Conservation (phyloP, 208 protist species). For the Leishmania major region DNA sequence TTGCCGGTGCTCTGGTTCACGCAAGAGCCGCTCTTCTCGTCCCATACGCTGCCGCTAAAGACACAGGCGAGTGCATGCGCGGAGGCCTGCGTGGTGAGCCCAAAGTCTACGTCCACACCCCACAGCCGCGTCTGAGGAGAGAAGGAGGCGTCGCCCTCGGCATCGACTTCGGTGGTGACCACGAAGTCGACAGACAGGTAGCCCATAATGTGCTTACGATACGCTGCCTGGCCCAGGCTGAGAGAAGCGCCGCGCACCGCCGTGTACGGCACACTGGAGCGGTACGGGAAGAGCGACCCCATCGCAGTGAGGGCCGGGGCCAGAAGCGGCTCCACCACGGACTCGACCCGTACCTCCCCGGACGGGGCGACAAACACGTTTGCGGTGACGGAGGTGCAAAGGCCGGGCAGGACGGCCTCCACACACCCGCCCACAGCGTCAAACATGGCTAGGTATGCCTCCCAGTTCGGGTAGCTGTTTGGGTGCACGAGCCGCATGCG, state of each 20-base stretch:
- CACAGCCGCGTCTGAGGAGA: conserved; percentile 50
- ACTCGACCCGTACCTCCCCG: conserved; percentile 74
- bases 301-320: conserved; percentile 87
- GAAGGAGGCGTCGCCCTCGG: not conserved
- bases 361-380: conserved; percentile 89
- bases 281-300: conserved; percentile 69
- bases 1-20: conserved; percentile 21
- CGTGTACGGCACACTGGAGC: conserved; percentile 52
- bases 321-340: conserved; percentile 88
- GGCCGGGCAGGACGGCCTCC: conserved; percentile 79
- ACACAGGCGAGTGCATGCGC: conserved; percentile 65
- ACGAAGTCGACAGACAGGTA: conserved; percentile 92
- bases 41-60: conserved; percentile 42
- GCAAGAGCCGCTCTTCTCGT: conserved; percentile 30
- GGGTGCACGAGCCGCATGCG: conserved; percentile 79
- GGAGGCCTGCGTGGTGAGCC: conserved; percentile 77
- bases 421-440: conserved; percentile 83
- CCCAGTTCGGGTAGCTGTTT: conserved; percentile 82
- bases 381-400: conserved; percentile 58
- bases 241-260: conserved; percentile 73
- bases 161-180: conserved; percentile 26
- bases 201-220: conserved; percentile 83
- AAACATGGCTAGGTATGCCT: conserved; percentile 74
- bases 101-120: conserved; percentile 92
- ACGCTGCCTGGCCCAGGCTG: conserved; percentile 68